Evolutionary conservation across 2,329 filamentous ascomycete genomes (phyloP), one percentile per base, ranked within the genome.

Genomic region (Phaeosphaeriaceae sp.): DNA sequence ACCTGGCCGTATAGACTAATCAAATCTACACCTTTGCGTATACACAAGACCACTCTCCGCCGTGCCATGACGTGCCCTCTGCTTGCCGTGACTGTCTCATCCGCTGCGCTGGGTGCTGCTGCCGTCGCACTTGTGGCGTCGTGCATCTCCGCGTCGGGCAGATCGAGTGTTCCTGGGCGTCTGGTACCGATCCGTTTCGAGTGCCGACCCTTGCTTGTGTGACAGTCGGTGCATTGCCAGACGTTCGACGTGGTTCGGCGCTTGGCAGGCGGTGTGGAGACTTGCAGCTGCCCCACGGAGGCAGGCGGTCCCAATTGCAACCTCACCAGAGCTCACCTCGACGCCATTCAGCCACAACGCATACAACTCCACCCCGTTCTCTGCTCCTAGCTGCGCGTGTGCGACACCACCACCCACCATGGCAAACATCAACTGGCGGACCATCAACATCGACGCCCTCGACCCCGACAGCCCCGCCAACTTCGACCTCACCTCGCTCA

Each of bases 381-480:
- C 41, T n/a, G 31, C 31, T 36, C 13, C 31, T 15, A 11, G n/a
- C 2, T 25, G 25, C 17, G 5, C 20, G 25, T 20, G 17, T 20
- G 25, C 17, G 17, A n/a, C 17, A 36, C 31, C 6, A 36, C 31
- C 6, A 48, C 40, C 58, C 68, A 63, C 59, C 60, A 83, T 82
- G 81, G 78, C 81, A 44, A 71, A 76, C 54, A 78, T 86, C 79
- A 89, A 89, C 77, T 89, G 86, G 82, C 91, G 93, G 79, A 97
- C 92, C 67, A 95, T 97, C 85, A 92, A 97, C 85, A 90, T 97
- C 78, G 93, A 97, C 78, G 89, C 90, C 68, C 86, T 96, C 71
- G 91, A 95, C 78, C 92, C 93, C 58, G 93, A 98, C 79, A 95
- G 92, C 70, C 87, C 91, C 66, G 82, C 88, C 79, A 98, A 97